A percentile compares a stretch with the other conserved stretches of the same genome.
Conservation (phyloP, 148 eudicot genomes). For the Camellia lanceoleosa region DNA sequence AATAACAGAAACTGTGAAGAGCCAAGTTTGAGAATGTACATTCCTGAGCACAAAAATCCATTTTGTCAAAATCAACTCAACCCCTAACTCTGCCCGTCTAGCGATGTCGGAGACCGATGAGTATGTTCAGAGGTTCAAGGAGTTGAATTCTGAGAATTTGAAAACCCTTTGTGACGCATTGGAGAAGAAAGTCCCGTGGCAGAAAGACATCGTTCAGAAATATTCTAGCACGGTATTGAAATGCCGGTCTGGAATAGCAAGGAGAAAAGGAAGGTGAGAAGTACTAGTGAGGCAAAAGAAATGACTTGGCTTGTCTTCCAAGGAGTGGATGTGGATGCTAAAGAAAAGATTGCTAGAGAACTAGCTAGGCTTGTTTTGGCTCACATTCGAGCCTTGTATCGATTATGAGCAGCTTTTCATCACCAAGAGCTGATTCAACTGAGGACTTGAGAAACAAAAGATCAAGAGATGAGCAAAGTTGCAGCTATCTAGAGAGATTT, state of each 20-base stretch:
- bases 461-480: slow-evolving; percentile 60
- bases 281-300: slow-evolving; percentile 36
- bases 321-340: slow-evolving; percentile 59
- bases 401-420: slow-evolving; percentile 60
- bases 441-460: slow-evolving; percentile 64
- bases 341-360: slow-evolving; percentile 70
- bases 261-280: slow-evolving; percentile 31
- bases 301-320: slow-evolving; percentile 86
- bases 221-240: slow-evolving; percentile 56
- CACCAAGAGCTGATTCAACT: slow-evolving; percentile 33
- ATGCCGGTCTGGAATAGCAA: slow-evolving; percentile 59
- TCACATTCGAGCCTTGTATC: slow-evolving; percentile 48
- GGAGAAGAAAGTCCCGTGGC: slow-evolving; percentile 68
- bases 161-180: slow-evolving; percentile 59
- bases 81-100: slow-evolving; percentile 53
- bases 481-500: slow-evolving; percentile 53
- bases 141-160: slow-evolving; percentile 52
- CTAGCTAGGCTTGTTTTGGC: slow-evolving; percentile 65
- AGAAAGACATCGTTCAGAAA: slow-evolving; percentile 58
- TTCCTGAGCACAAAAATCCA: slow-evolving; percentile 24
- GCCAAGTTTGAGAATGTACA: slow-evolving; percentile 32
- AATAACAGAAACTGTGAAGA: slow-evolving; percentile 9
- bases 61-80: slow-evolving; percentile 40
- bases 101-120: slow-evolving; percentile 58
- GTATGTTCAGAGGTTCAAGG: slow-evolving; percentile 49